These are phyloP conservation scores for Vitellaria paradoxa DNA, from an alignment of 179 eudicot species.

Conservation along the genomic window DNA sequence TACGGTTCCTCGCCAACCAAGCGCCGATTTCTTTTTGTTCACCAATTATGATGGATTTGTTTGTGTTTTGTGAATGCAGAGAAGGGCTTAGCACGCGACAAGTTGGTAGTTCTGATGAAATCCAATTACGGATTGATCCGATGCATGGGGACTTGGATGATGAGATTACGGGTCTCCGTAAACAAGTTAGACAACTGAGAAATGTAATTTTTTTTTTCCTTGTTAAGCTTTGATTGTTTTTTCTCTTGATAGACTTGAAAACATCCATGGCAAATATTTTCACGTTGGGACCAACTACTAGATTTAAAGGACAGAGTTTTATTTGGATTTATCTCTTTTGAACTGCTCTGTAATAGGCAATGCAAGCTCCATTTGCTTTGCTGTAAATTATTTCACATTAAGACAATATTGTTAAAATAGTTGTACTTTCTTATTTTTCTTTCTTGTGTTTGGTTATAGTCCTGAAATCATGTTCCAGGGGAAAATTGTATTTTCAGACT, in stretches of 20 bases:
- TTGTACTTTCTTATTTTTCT: too few species aligned
- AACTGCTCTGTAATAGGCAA: not conserved
- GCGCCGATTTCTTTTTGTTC: not conserved
- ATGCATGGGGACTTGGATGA: conserved; percentile 81
- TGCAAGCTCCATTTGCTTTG: not conserved
- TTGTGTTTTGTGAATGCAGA: conserved; percentile 24
- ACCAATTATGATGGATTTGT: not conserved
- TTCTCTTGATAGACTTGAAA: not conserved
- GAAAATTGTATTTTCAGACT: too few species aligned
- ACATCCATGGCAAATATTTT: not conserved
- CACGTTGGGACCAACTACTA: not conserved
- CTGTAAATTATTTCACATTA: not conserved
- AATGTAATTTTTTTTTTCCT: conserved; percentile 33
- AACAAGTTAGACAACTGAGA: conserved; percentile 68
- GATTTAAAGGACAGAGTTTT: not conserved
- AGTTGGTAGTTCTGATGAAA: conserved; percentile 59
- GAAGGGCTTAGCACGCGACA: conserved; percentile 83
- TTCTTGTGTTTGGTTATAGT: too few species aligned
- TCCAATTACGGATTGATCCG: conserved; percentile 85
- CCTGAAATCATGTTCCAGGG: too few species aligned
- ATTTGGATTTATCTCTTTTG: not conserved
- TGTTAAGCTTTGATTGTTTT: not conserved
- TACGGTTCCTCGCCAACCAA: not conserved
- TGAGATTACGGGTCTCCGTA: conserved; percentile 67
- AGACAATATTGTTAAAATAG: too few species aligned